A percentile compares a stretch with the other conserved stretches of the same genome.
These are phyloP conservation scores for Taxillus chinensis DNA, from an alignment of 164 flowering plant species.

Conservation along the genomic window DNA sequence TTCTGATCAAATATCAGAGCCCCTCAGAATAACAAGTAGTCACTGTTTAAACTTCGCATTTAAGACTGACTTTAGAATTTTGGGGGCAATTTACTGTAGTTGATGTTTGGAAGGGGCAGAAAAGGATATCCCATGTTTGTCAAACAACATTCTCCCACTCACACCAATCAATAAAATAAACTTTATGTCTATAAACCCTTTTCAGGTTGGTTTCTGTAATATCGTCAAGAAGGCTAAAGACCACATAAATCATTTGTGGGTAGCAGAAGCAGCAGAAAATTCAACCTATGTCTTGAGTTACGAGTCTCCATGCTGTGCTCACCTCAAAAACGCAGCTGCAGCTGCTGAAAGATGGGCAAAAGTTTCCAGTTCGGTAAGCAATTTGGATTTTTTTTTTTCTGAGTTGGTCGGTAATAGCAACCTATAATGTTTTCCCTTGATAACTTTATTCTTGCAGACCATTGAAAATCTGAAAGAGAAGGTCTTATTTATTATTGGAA, in stretches of 20 bases:
- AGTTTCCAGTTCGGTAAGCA: constrained; percentile 38
- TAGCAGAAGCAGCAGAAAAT: constrained; percentile 87
- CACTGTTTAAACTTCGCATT: neutral
- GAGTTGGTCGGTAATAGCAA: neutral
- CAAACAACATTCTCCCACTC: neutral
- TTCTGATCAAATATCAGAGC: too few species aligned
- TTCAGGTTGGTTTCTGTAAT: constrained; percentile 78
- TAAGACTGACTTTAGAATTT: neutral
- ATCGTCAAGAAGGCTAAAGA: constrained; percentile 66
- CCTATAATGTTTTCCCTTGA: neutral
- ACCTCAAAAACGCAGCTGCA: constrained; percentile 58
- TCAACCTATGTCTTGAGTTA: constrained; percentile 44
- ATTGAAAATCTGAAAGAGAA: constrained; percentile 51
- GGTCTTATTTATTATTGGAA: constrained; percentile 50
- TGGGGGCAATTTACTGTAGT: neutral
- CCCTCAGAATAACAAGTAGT: too few species aligned
- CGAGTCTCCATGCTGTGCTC: constrained; percentile 33
- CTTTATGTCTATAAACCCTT: neutral
- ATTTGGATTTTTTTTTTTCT: neutral
- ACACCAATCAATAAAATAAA: neutral
- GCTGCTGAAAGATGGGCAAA: constrained; percentile 52
- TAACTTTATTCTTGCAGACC: constrained; percentile 29
- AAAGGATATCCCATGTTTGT: neutral
- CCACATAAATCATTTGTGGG: constrained; percentile 67
- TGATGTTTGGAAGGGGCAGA: neutral